phyloP scores from a whole-genome alignment of 2,329 filamentous ascomycete genomes.

The Aspergillus luchuensis region DNA sequence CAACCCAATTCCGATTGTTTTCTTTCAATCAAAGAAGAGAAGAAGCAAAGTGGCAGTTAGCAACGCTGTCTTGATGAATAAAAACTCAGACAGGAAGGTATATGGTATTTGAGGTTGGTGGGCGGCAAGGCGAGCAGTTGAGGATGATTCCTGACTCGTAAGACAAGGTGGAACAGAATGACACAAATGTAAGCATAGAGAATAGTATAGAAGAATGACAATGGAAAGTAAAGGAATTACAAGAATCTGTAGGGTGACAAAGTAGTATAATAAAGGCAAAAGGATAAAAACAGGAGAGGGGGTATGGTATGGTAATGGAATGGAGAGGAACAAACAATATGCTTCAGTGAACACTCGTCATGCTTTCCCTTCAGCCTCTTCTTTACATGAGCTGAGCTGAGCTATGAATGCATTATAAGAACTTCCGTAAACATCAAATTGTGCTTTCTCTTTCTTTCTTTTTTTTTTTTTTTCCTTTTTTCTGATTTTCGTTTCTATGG shows the following conservation, averaged over 20 bases:
- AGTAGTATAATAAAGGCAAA: not conserved
- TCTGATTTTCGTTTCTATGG: constrained; percentile 5
- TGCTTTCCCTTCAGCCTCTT: constrained; percentile 14
- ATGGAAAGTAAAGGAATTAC: not conserved
- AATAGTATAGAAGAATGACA: not conserved
- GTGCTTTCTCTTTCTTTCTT: constrained; percentile 2
- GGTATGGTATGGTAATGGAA: constrained; percentile 15
- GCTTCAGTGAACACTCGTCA: constrained; percentile 13
- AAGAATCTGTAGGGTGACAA: constrained; percentile 2
- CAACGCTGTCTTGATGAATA: too few species aligned
- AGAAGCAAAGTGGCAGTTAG: too few species aligned
- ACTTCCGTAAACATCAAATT: constrained; percentile 7
- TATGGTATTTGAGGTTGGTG: too few species aligned
- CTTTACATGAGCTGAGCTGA: constrained; percentile 17
- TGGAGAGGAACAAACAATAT: constrained; percentile 7
- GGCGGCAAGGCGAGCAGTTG: not conserved
- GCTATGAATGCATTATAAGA: constrained; percentile 20
- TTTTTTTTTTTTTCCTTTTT: not conserved
- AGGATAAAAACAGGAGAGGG: constrained; percentile 3
- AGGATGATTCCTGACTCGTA: not conserved
- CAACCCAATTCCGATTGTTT: too few species aligned
- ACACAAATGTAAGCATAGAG: not conserved
- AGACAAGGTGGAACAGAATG: not conserved
- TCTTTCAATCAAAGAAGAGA: too few species aligned
- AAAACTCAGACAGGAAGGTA: too few species aligned